These are phyloP conservation scores for Verticillium longisporum DNA, from an alignment of 2,329 filamentous ascomycete genomes.

Conservation along the genomic window DNA sequence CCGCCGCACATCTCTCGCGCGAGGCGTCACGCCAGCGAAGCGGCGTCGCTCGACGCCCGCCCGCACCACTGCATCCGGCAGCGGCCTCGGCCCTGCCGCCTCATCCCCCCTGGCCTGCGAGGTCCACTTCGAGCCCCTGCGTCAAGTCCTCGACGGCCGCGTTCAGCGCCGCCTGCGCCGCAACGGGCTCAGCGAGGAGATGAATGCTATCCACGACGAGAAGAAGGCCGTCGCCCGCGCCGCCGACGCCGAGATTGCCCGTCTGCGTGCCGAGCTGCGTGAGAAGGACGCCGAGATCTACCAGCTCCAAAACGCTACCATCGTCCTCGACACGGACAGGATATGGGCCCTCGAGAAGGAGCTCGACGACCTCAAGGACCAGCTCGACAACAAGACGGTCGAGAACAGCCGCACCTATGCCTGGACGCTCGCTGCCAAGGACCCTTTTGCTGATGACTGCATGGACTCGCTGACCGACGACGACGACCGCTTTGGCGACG, in stretches of 20 bases:
- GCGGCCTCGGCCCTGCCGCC: constrained; percentile 5
- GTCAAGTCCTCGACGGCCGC: constrained; percentile 49
- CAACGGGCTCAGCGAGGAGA: constrained; percentile 51
- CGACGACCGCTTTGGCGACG: constrained; percentile 39
- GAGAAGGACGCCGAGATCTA: constrained; percentile 47
- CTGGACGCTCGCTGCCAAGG: constrained; percentile 44
- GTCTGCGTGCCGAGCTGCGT: constrained; percentile 40
- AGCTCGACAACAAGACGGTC: constrained; percentile 20
- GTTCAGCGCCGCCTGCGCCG: constrained; percentile 50
- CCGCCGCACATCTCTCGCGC: constrained; percentile 38
- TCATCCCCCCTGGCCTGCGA: constrained; percentile 23
- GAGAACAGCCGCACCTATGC: constrained; percentile 27
- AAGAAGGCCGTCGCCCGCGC: constrained; percentile 32
- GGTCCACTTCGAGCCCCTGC: constrained; percentile 40
- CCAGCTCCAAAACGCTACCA: constrained; percentile 42
- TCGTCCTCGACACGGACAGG: constrained; percentile 38
- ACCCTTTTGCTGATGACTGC: constrained; percentile 36
- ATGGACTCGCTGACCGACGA: constrained; percentile 29
- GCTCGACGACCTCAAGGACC: constrained; percentile 25
- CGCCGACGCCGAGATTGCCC: constrained; percentile 38
- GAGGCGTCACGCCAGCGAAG: constrained; percentile 22
- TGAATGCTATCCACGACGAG: constrained; percentile 43
- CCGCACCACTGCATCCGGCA: constrained; percentile 5
- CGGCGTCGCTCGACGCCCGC: constrained; percentile 40
- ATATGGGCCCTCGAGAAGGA: constrained; percentile 34